These are phyloP conservation scores for Boletus rubroflammeus DNA, from an alignment of 768 basidiomycete species.

Conservation along the genomic window DNA sequence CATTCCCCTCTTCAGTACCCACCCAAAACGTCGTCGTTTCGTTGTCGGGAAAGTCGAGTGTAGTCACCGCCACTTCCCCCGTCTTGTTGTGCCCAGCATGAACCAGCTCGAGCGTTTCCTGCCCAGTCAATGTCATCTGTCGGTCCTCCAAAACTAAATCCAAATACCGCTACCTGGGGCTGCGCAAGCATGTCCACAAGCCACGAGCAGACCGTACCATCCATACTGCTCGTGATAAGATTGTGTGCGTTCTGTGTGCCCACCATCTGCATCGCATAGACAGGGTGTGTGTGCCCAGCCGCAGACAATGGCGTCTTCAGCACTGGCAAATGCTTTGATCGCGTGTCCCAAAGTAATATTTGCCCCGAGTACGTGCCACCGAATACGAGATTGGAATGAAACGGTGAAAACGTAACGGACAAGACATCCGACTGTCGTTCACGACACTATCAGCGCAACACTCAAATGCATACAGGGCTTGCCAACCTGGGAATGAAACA, in stretches of 20 bases:
- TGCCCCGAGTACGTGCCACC: slow-evolving; percentile 99
- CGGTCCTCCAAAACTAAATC: background rate
- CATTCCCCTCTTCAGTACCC: slow-evolving; percentile 96
- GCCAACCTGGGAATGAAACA: slow-evolving; percentile 95
- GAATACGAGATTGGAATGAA: slow-evolving; percentile 95
- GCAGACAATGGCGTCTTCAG: slow-evolving; percentile 95
- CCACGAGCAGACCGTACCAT: slow-evolving; percentile 97
- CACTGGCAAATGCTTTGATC: slow-evolving; percentile 93
- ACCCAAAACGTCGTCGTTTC: slow-evolving; percentile 98
- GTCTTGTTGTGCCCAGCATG: slow-evolving; percentile 95
- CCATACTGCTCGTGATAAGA: slow-evolving; percentile 93
- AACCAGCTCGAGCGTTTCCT: slow-evolving; percentile 92
- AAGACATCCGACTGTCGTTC: slow-evolving; percentile 85
- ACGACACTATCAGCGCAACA: slow-evolving; percentile 3
- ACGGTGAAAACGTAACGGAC: slow-evolving; percentile 94
- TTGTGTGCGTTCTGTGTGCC: slow-evolving; percentile 99
- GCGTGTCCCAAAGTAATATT: slow-evolving; percentile 96
- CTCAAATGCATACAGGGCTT: background rate
- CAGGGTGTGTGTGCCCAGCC: slow-evolving; percentile 95
- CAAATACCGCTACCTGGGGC: slow-evolving; percentile 65
- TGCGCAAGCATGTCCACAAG: slow-evolving; percentile 97
- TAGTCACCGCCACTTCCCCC: slow-evolving; percentile 92
- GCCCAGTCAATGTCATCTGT: slow-evolving; percentile 1
- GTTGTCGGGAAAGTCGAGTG: slow-evolving; percentile 90
- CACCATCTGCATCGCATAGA: slow-evolving; percentile 98